These are phyloP conservation scores for Senecio squalidus DNA, from an alignment of 140 eudicot species.

Conservation along the genomic window DNA sequence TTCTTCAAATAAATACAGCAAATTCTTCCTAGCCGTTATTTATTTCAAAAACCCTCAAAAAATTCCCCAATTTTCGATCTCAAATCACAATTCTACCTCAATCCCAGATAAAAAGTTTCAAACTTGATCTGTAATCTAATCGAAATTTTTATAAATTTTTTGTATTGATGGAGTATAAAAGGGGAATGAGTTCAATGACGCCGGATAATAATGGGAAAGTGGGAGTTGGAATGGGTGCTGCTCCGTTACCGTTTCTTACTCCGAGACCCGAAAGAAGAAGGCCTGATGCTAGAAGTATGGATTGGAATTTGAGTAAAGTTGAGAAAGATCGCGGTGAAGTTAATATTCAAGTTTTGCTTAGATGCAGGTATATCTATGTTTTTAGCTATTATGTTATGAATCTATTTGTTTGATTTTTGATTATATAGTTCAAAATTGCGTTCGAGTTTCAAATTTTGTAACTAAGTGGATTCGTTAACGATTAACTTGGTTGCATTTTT, in stretches of 20 bases:
- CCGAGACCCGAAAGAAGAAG: conserved; percentile 83
- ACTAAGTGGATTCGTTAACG: no score
- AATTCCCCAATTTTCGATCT: neutral
- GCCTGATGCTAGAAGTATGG: conserved; percentile 48
- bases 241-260: conserved; percentile 74
- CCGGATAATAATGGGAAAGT: conserved; percentile 62
- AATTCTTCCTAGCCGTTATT: no score
- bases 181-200: conserved; percentile 45
- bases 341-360: conserved; percentile 70
- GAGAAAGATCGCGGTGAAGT: conserved; percentile 71
- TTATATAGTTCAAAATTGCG: no score
- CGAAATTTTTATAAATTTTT: conserved; percentile 2
- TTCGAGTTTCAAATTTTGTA: no score
- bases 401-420: neutral
- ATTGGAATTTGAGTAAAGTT: conserved; percentile 45
- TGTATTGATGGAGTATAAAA: conserved; percentile 19
- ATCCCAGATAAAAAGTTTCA: neutral
- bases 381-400: neutral
- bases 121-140: neutral
- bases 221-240: conserved; percentile 61
- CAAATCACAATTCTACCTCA: neutral
- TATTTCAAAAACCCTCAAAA: no score
- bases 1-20: no score
- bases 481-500: no score
- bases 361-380: conserved; percentile 63